Evolutionary conservation across 306 rosid species (phyloP).

Genomic region (Malus asiatica): DNA sequence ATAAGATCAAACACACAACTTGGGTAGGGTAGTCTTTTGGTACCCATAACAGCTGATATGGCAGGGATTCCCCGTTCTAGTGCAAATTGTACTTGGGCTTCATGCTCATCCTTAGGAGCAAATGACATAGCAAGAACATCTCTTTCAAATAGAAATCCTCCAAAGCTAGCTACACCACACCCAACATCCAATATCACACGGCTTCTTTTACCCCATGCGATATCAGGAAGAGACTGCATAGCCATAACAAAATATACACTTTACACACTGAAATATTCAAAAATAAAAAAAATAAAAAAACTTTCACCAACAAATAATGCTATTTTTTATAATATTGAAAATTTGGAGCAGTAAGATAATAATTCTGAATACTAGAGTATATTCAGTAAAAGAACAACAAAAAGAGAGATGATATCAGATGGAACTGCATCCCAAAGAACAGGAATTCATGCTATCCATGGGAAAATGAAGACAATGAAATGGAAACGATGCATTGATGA

Average conservation of each 20-base stretch:
- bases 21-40: constrained; percentile 68
- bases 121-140: constrained; percentile 77
- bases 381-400: neutral
- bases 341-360: neutral
- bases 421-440: neutral
- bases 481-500: neutral
- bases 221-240: constrained; percentile 56
- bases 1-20: constrained; percentile 69
- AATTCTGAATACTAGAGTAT: neutral
- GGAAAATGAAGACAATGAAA: neutral
- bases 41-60: constrained; percentile 72
- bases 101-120: constrained; percentile 91
- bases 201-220: constrained; percentile 84
- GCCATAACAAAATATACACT: constrained; percentile 4
- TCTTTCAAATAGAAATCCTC: constrained; percentile 75
- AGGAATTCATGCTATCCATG: neutral
- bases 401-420: neutral
- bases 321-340: neutral
- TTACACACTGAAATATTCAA: neutral
- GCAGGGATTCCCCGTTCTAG: constrained; percentile 91
- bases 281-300: neutral
- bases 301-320: neutral
- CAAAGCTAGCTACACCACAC: constrained; percentile 92
- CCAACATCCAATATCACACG: constrained; percentile 83
- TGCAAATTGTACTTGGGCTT: constrained; percentile 90